Percentiles rank a stretch among this genome's conserved stretches.
Conservation (phyloP, 2,329 filamentous ascomycete genomes). For the Hypoxylon sp. region DNA sequence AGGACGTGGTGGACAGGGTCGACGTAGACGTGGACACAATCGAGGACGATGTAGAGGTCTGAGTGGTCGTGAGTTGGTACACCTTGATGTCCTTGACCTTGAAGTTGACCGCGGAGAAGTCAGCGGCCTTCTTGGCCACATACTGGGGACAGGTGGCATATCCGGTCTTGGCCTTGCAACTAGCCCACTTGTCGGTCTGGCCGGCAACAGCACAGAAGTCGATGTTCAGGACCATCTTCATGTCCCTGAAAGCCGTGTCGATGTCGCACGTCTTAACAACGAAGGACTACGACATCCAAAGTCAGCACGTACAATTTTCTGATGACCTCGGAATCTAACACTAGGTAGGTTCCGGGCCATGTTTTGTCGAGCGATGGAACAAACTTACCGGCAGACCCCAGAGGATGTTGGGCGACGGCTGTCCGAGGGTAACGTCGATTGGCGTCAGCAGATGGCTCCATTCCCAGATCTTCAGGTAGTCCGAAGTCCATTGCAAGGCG, state of each 20-base stretch:
- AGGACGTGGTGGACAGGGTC: slow-evolving; percentile 3
- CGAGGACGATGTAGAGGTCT: slow-evolving; percentile 8
- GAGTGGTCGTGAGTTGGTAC: slow-evolving; percentile 12
- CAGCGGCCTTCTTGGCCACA: slow-evolving; percentile 30
- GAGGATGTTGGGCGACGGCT: slow-evolving; percentile 35
- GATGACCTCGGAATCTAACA: neutral
- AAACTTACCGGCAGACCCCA: slow-evolving; percentile 39
- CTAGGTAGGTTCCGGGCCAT: neutral
- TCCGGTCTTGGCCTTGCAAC: slow-evolving; percentile 35
- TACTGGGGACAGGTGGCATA: slow-evolving; percentile 32
- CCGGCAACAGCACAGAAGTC: slow-evolving; percentile 34
- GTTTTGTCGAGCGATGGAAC: neutral
- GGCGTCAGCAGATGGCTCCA: slow-evolving; percentile 63
- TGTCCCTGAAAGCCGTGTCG: slow-evolving; percentile 41
- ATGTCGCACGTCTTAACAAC: slow-evolving; percentile 40
- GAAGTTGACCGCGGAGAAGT: slow-evolving; percentile 34
- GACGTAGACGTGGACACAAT: slow-evolving; percentile 6
- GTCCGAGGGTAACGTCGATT: slow-evolving; percentile 61
- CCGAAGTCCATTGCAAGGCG: slow-evolving; percentile 67
- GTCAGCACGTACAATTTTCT: neutral
- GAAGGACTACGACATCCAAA: slow-evolving; percentile 21
- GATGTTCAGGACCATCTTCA: slow-evolving; percentile 42
- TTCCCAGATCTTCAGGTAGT: slow-evolving; percentile 70
- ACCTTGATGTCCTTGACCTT: slow-evolving; percentile 36
- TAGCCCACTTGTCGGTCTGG: slow-evolving; percentile 35